Evolutionary conservation across 2,329 filamentous ascomycete species (phyloP).

Genomic region (Sphaerulina populicola): DNA sequence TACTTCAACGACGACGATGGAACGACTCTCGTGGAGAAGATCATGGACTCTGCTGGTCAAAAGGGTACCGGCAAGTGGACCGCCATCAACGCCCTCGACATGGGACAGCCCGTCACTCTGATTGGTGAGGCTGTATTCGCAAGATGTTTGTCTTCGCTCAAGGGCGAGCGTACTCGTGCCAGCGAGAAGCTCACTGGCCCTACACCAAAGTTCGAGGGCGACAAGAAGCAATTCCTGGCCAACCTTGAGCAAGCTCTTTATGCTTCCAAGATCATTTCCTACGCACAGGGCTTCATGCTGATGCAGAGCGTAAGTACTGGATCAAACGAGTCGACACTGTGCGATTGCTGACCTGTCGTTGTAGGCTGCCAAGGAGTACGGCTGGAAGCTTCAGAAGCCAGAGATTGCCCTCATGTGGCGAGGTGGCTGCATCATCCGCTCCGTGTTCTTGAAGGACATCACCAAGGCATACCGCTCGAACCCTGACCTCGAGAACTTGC

Average conservation of each 20-base stretch:
- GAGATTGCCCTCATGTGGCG: conserved; percentile 99
- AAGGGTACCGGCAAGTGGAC: conserved; percentile 99
- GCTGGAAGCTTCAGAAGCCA: conserved; percentile 99
- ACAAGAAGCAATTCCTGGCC: conserved; percentile 88
- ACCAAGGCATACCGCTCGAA: conserved; percentile 91
- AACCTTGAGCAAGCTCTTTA: conserved; percentile 98
- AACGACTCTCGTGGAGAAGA: conserved; percentile 90
- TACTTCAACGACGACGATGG: conserved; percentile 96
- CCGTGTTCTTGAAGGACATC: conserved; percentile 99
- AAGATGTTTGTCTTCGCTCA: conserved; percentile 87
- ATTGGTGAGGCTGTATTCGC: conserved; percentile 96
- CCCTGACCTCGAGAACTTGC: conserved; percentile 91
- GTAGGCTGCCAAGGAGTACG: conserved; percentile 87
- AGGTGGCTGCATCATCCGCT: conserved; percentile 98
- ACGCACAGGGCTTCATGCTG: conserved; percentile 99
- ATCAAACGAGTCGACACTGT: not conserved
- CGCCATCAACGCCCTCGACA: conserved; percentile 95
- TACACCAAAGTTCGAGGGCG: conserved; percentile 69
- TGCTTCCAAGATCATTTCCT: conserved; percentile 99
- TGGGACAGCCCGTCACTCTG: conserved; percentile 95
- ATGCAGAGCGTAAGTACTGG: conserved; percentile 75
- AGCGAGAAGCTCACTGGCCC: conserved; percentile 71
- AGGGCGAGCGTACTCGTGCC: conserved; percentile 81
- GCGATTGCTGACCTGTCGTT: conserved; percentile 7
- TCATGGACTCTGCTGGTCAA: conserved; percentile 94